Conservation (phyloP, 768 basidiomycete species). For the Thelephora aurantiotincta region DNA sequence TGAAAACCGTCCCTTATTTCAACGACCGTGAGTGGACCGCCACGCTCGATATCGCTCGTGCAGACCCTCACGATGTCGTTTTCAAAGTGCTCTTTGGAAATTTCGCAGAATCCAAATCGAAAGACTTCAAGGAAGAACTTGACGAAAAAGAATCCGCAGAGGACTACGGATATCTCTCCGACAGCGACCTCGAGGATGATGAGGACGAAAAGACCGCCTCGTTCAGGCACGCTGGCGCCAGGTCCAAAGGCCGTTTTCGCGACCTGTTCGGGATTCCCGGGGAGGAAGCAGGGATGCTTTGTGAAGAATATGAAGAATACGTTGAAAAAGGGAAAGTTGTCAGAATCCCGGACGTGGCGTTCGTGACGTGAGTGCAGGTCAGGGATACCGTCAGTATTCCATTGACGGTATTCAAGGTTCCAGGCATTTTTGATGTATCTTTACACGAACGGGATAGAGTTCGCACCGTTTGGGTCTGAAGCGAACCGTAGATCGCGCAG, state of each 20-base stretch:
- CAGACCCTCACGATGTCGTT: too few species aligned
- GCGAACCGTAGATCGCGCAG: background rate
- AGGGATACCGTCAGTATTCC: too few species aligned
- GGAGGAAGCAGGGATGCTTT: too few species aligned
- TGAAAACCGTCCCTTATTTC: slow-evolving; percentile 17
- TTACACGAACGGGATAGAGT: slow-evolving; percentile 6
- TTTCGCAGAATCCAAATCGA: slow-evolving; percentile 6
- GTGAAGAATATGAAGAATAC: too few species aligned
- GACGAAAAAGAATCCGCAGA: slow-evolving; percentile 4
- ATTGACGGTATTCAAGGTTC: slow-evolving; percentile 3
- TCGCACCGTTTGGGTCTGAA: slow-evolving; percentile 8
- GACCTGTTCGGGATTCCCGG: too few species aligned
- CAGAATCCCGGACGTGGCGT: slow-evolving; percentile 8
- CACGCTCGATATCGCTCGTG: background rate
- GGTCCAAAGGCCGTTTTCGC: too few species aligned
- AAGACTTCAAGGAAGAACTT: slow-evolving; percentile 1
- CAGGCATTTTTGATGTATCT: slow-evolving; percentile 10
- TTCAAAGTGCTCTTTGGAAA: slow-evolving; percentile 3
- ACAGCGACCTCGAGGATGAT: slow-evolving; percentile 22
- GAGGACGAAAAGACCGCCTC: background rate
- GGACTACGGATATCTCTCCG: slow-evolving; percentile 19
- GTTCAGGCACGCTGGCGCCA: too few species aligned
- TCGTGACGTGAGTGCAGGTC: slow-evolving; percentile 8
- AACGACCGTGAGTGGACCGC: slow-evolving; percentile 10
- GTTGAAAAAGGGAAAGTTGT: background rate